Evolutionary conservation across 2,329 filamentous ascomycete species (phyloP), one percentile per base, ranked within the genome.

Genomic region (Beauveria caledonica): DNA sequence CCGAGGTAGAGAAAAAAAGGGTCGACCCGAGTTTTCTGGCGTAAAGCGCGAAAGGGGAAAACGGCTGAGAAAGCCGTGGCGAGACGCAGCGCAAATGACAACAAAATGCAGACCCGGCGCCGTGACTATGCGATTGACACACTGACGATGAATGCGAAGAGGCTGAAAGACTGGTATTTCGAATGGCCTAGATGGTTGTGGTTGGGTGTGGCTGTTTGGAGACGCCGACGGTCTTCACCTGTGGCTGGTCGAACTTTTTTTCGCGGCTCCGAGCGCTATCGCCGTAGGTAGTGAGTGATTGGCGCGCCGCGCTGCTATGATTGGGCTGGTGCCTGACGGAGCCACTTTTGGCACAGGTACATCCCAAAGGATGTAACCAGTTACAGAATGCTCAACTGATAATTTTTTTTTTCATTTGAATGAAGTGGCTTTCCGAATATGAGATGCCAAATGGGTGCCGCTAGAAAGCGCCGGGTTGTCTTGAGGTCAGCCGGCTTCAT

Each of bases 191-290:
- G 46, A 23, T 50, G 13, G 36, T 27, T 7, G 48, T 46, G 57
- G 56, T 19, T 29, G 40, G 17, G 11, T 58, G 25, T 58, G 51
- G 50, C 44, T 53, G 57, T 27, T 48, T 60, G 58, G 58, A 23
- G 33, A 48, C 9, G 42, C 44, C 25, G 40, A 53, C 25, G 6
- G 57, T 36, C 49, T 45, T 36, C 21, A 40, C 57, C 42, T 46
- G 40, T 36, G 40, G 49, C 57, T 52, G 48, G 57, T 53, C 27
- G 60, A 58, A 57, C 46, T 58, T 54, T 62, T 59, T 58, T 58
- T 62, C 48, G 55, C 60, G 48, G 54, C 55, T 62, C 55, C 60
- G 54, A 62, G 49, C 55, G 42, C 49, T 61, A 62, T 62, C 55
- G 55, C 60, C 48, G 42, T 42, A 51, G n/a, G n/a, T n/a, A n/a